A percentile compares a stretch with the other conserved stretches of the same genome.
These are phyloP conservation scores for Pulveroboletus sp. DNA, from an alignment of 768 basidiomycete species.

Conservation along the genomic window DNA sequence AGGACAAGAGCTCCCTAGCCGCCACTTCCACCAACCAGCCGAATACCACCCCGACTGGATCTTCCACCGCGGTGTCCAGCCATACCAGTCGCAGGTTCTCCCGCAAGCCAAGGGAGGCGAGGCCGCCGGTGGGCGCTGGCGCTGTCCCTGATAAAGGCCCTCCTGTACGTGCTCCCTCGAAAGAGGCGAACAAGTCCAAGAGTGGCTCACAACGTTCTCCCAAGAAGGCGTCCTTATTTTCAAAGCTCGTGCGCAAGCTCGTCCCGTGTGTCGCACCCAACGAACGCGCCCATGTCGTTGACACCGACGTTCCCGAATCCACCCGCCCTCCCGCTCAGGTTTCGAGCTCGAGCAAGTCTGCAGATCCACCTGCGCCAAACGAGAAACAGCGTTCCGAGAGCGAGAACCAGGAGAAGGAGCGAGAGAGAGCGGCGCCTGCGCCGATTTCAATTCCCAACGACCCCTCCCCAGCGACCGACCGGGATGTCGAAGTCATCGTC, in stretches of 20 bases:
- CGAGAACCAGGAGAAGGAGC: constrained; percentile 33
- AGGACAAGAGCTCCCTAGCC: constrained; percentile 44
- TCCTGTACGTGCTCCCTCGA: constrained; percentile 33
- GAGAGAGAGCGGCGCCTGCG: constrained; percentile 32
- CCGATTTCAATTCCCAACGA: constrained; percentile 23
- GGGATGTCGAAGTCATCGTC: constrained; percentile 38
- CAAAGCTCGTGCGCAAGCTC: constrained; percentile 56
- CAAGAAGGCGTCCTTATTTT: constrained; percentile 52
- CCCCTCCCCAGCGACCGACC: constrained; percentile 13
- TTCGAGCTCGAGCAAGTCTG: constrained; percentile 19
- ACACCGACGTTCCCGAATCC: constrained; percentile 34
- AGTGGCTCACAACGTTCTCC: constrained; percentile 32
- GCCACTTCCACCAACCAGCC: constrained; percentile 43
- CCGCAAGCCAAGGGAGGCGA: constrained; percentile 24
- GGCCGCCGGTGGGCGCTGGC: constrained; percentile 14
- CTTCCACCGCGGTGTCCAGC: constrained; percentile 21
- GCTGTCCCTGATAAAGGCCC: constrained; percentile 25
- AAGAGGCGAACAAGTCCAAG: constrained; percentile 33
- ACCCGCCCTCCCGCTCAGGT: constrained; percentile 18
- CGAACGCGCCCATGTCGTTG: constrained; percentile 41
- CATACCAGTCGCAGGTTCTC: constrained; percentile 28
- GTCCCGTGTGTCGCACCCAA: constrained; percentile 65
- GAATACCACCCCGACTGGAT: constrained; percentile 28
- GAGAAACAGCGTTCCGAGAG: constrained; percentile 28
- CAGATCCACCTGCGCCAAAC: constrained; percentile 18